phyloP scores from a whole-genome alignment of 1,139 yeast genomes.

The Wickerhamomyces sp. region DNA sequence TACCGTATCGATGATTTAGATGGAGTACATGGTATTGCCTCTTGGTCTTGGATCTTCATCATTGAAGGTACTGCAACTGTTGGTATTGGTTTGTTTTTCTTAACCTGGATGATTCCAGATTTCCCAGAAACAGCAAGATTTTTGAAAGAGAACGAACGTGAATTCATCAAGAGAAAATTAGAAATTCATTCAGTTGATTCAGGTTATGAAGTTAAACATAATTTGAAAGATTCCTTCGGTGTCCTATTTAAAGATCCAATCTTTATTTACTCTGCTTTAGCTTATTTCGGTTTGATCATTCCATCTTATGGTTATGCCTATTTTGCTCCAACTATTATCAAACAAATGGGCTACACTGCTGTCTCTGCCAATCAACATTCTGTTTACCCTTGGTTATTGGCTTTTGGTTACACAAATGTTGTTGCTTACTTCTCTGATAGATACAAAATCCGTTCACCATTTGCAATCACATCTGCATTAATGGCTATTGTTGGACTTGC shows the following conservation, averaged over 20 bases:
- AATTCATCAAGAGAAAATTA: slow-evolving; percentile 35
- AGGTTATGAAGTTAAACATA: slow-evolving; percentile 28
- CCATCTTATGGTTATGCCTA: slow-evolving; percentile 46
- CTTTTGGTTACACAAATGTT: slow-evolving; percentile 37
- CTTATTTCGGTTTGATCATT: slow-evolving; percentile 44
- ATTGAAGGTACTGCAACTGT: slow-evolving; percentile 58
- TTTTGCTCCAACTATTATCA: slow-evolving; percentile 43
- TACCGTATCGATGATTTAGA: slow-evolving; percentile 50
- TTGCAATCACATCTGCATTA: slow-evolving; percentile 30
- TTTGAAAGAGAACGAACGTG: slow-evolving; percentile 35
- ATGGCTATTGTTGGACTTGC: slow-evolving; percentile 39
- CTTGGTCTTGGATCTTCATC: slow-evolving; percentile 59
- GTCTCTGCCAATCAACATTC: slow-evolving; percentile 44
- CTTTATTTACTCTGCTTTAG: slow-evolving; percentile 44
- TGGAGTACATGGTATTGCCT: slow-evolving; percentile 43
- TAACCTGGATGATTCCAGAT: slow-evolving; percentile 65
- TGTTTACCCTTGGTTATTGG: slow-evolving; percentile 44
- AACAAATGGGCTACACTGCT: slow-evolving; percentile 40
- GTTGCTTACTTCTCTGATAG: slow-evolving; percentile 38
- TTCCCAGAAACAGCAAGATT: slow-evolving; percentile 63
- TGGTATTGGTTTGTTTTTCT: slow-evolving; percentile 48
- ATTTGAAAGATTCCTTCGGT: slow-evolving; percentile 27
- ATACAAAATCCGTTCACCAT: slow-evolving; percentile 31
- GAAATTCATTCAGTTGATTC: slow-evolving; percentile 41
- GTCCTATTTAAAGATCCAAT: slow-evolving; percentile 50